phyloP scores from a whole-genome alignment of 2,329 filamentous ascomycete genomes.

The Botryosphaeria dothidea region DNA sequence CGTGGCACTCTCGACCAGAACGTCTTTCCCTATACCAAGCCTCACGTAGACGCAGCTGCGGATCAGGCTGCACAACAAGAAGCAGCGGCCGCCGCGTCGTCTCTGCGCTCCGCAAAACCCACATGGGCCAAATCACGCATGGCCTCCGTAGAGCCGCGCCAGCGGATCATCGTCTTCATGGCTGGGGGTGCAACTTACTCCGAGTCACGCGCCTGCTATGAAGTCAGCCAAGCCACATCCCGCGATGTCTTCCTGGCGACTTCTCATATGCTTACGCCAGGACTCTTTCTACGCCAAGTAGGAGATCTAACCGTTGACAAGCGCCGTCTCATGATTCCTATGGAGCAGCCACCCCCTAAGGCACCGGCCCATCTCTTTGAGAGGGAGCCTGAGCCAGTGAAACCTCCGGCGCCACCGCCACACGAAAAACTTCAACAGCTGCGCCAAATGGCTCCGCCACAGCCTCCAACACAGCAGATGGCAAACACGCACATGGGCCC shows the following conservation, averaged over 20 bases:
- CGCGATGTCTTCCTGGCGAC: slow-evolving; percentile 87
- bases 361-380: slow-evolving; percentile 87
- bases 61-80: slow-evolving; percentile 57
- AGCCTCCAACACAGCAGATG: slow-evolving; percentile 32
- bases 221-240: slow-evolving; percentile 69
- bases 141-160: slow-evolving; percentile 75
- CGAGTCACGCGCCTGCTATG: slow-evolving; percentile 86
- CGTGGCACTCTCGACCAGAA: slow-evolving; percentile 44
- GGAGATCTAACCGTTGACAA: slow-evolving; percentile 76
- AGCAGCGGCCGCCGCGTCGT: slow-evolving; percentile 51
- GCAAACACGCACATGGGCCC: slow-evolving; percentile 27
- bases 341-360: slow-evolving; percentile 76
- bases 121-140: slow-evolving; percentile 89
- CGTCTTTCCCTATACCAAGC: slow-evolving; percentile 51
- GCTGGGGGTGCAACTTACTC: slow-evolving; percentile 94
- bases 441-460: slow-evolving; percentile 29
- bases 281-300: slow-evolving; percentile 79
- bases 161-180: slow-evolving; percentile 91
- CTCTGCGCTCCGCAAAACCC: slow-evolving; percentile 85
- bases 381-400: slow-evolving; percentile 59
- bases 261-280: slow-evolving; percentile 88
- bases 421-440: slow-evolving; percentile 27
- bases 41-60: slow-evolving; percentile 62
- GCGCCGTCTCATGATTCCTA: slow-evolving; percentile 75
- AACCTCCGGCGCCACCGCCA: slow-evolving; percentile 50